These are phyloP conservation scores for Hortaea werneckii DNA, from an alignment of 2,329 filamentous ascomycete genomes.

Conservation along the genomic window DNA sequence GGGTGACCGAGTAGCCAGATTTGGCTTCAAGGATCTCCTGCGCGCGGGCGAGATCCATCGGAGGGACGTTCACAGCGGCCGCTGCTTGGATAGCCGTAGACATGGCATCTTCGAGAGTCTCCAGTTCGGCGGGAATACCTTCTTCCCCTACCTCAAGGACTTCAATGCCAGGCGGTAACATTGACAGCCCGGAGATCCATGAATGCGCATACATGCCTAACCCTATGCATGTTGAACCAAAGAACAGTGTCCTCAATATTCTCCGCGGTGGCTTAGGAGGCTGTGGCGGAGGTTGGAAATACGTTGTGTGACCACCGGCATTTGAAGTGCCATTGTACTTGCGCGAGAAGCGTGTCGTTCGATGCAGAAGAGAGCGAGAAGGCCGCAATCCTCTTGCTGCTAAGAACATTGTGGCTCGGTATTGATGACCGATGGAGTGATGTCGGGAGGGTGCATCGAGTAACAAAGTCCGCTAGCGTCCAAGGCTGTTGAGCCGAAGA, in stretches of 20 bases:
- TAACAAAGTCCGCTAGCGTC: too few species aligned
- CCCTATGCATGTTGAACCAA: constrained; percentile 13
- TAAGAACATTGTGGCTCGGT: too few species aligned
- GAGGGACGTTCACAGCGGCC: constrained; percentile 9
- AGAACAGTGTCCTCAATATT: constrained; percentile 12
- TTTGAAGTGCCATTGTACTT: constrained; percentile 12
- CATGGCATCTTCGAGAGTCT: constrained; percentile 10
- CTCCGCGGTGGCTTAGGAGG: constrained; percentile 11
- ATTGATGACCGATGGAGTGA: too few species aligned
- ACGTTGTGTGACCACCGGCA: constrained; percentile 16
- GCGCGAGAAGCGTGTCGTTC: constrained; percentile 9
- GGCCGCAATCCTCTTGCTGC: too few species aligned
- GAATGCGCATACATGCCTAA: constrained; percentile 11
- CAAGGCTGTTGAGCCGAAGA: too few species aligned
- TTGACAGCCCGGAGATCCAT: constrained; percentile 7
- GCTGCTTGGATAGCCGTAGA: constrained; percentile 10
- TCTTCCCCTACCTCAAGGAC: constrained; percentile 3
- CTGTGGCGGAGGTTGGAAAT: constrained; percentile 20
- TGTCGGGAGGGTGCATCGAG: too few species aligned
- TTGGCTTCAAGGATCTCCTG: constrained; percentile 12
- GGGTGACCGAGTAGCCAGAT: constrained; percentile 15
- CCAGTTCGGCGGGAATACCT: constrained; percentile 3
- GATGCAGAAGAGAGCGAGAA: background rate
- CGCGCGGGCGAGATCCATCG: constrained; percentile 13
- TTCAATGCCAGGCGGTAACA: background rate